Conservation (phyloP, 2,329 filamentous ascomycete species). For the Allantophomopsis lycopodina region DNA sequence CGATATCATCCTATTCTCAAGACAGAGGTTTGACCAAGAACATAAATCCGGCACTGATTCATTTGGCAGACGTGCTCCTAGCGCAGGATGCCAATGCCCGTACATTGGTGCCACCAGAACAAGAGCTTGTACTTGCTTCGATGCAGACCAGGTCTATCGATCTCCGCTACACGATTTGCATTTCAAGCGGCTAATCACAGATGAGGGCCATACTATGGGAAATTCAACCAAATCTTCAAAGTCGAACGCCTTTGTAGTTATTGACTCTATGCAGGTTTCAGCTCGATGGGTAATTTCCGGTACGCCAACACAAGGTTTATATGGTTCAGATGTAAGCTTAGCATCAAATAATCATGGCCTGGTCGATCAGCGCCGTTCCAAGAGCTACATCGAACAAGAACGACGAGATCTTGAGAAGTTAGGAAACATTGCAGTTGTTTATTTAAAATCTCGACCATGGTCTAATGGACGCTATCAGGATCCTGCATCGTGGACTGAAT, state of each 20-base stretch:
- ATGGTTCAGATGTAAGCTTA: slow-evolving; percentile 44
- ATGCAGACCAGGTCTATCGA: slow-evolving; percentile 25
- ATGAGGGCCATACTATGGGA: slow-evolving; percentile 81
- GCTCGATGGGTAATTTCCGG: slow-evolving; percentile 83
- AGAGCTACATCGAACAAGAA: slow-evolving; percentile 28
- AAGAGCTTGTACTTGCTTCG: slow-evolving; percentile 28
- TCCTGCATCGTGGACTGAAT: slow-evolving; percentile 55
- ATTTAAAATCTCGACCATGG: slow-evolving; percentile 70
- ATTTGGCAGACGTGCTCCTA: slow-evolving; percentile 20
- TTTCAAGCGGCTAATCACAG: slow-evolving; percentile 81
- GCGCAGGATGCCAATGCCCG: slow-evolving; percentile 5
- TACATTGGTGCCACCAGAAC: slow-evolving; percentile 25
- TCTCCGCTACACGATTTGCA: slow-evolving; percentile 59
- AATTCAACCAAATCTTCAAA: slow-evolving; percentile 40
- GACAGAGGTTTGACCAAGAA: slow-evolving; percentile 57
- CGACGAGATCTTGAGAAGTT: slow-evolving; percentile 52
- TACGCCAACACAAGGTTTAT: slow-evolving; percentile 73
- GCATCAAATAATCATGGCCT: neutral
- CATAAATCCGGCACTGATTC: slow-evolving; percentile 34
- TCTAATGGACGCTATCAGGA: slow-evolving; percentile 46
- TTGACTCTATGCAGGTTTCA: slow-evolving; percentile 46
- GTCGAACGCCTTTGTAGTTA: slow-evolving; percentile 37
- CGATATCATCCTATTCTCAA: slow-evolving; percentile 70
- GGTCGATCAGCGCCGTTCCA: slow-evolving; percentile 1
- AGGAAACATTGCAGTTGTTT: slow-evolving; percentile 52